Base-by-base conservation (phyloP, 495 filamentous ascomycete species). In the Talaromyces wortmannii region DNA sequence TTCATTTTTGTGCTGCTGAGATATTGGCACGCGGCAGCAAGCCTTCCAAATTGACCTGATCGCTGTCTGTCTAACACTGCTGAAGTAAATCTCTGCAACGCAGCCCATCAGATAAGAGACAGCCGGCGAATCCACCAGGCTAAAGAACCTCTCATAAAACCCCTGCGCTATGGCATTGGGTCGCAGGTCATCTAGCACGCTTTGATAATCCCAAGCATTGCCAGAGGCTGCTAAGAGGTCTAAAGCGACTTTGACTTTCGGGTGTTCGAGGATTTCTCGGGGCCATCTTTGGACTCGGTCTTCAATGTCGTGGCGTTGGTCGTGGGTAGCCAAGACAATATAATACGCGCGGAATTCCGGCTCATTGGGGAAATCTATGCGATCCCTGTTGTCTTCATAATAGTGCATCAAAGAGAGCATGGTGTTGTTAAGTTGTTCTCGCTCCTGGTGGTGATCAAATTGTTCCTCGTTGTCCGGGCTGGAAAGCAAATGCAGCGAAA, bases 51-150 rank as follows among this genome's bases (percentile, higher is more conserved):
- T 80, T 2, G 84, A 80, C 54, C 84, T 84, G 45, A 97, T 77
- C 5, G 91, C 85, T 16, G 78, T 83, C 56, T 86, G 85, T 17
- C 94, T 89, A 23, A 97, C 75, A 13, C 83, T 73, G 50, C 85
- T 88, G 70, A 97, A 97, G 59, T 91, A 89, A 13, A 92, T 85
- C 64, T 97, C 92, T 2, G 92, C 91, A 42, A 96, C 86, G 66
- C 92, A 97, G 6, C 88, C 92, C 87, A 95, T 92, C 16, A 92
- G 79, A 67, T 96, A 97, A 0, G 92, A 90, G 2, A 91, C 82
- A 50, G 76, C 69, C 2, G 78, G 78, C 8, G 86, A 85, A 52
- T 83, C 77, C 43, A 97, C 73, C 40, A 94, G 75, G 2, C 74
- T 75, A 71, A 95, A 97, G 64, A 94, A 94, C 29, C 84, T 80